Conservation (phyloP, 495 filamentous ascomycete species). For the Corynascus novoguineensis region DNA sequence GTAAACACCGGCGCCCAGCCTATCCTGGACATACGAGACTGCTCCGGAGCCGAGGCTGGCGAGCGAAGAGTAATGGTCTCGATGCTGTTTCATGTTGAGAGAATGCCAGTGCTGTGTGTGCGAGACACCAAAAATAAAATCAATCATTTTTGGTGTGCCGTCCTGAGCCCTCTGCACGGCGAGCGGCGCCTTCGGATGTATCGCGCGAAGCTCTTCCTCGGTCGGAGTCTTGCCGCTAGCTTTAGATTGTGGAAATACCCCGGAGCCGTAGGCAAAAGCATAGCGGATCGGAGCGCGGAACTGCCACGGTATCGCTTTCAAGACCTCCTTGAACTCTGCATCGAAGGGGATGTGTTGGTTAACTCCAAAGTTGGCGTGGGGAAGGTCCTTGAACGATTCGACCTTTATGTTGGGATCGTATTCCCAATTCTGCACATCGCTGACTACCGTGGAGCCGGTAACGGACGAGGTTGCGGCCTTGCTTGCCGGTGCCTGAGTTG, state of each 20-base stretch:
- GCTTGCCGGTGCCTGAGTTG: slow-evolving; percentile 20
- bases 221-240: slow-evolving; percentile 39
- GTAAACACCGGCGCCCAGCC: slow-evolving; percentile 87
- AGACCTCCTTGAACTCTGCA: slow-evolving; percentile 83
- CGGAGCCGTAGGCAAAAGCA: slow-evolving; percentile 94
- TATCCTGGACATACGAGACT: slow-evolving; percentile 79
- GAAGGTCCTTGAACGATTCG: slow-evolving; percentile 77
- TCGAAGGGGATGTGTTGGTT: slow-evolving; percentile 96
- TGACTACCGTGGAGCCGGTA: slow-evolving; percentile 29
- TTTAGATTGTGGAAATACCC: slow-evolving; percentile 81
- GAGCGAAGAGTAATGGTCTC: slow-evolving; percentile 84
- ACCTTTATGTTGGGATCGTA: slow-evolving; percentile 70
- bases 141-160: slow-evolving; percentile 90
- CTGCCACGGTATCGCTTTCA: slow-evolving; percentile 85
- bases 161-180: slow-evolving; percentile 77
- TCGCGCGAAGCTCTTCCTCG: slow-evolving; percentile 49
- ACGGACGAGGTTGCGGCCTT: slow-evolving; percentile 27
- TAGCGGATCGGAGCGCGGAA: slow-evolving; percentile 92
- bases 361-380: slow-evolving; percentile 80
- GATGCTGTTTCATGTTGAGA: slow-evolving; percentile 80
- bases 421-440: slow-evolving; percentile 60
- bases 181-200: slow-evolving; percentile 70
- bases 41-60: slow-evolving; percentile 79
- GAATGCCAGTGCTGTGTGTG: slow-evolving; percentile 97
- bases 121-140: slow-evolving; percentile 94